phyloP scores from a whole-genome alignment of 208 protist species.

The Leishmania lainsoni region DNA sequence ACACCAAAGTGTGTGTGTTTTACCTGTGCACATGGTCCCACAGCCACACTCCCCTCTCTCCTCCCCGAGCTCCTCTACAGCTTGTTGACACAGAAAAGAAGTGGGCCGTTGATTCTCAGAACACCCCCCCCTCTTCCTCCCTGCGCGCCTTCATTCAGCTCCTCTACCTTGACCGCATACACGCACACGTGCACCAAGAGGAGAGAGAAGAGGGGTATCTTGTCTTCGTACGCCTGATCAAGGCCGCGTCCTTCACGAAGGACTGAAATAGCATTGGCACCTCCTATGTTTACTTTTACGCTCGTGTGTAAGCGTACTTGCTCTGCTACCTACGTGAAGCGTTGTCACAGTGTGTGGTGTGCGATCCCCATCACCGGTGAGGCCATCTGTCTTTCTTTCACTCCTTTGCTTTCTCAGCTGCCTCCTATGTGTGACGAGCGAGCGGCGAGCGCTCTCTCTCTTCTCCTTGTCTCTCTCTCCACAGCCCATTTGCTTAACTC shows the following conservation, averaged over 20 bases:
- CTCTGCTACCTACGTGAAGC: not conserved
- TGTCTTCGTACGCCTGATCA: not conserved
- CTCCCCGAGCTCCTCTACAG: not conserved
- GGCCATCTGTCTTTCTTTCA: not conserved
- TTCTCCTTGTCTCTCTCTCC: not conserved
- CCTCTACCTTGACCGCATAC: not conserved
- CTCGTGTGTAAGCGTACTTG: not conserved
- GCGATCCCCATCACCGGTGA: not conserved
- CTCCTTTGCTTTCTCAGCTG: not conserved
- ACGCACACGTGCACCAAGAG: not conserved
- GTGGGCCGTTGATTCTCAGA: not conserved
- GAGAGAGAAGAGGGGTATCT: not conserved
- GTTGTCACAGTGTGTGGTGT: not conserved
- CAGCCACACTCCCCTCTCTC: not conserved
- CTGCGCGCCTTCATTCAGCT: not conserved
- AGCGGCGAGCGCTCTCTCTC: not conserved
- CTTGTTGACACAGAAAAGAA: not conserved
- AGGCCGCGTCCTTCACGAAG: not conserved
- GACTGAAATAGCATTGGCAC: not conserved
- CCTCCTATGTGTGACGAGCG: not conserved
- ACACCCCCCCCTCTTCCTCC: not conserved
- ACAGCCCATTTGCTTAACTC: not conserved
- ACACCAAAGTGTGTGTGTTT: not conserved
- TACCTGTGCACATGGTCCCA: not conserved
- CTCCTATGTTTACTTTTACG: not conserved